These are phyloP conservation scores for Globisporangium apiculatum DNA, from an alignment of 352 stramenopile genomes.

Conservation along the genomic window DNA sequence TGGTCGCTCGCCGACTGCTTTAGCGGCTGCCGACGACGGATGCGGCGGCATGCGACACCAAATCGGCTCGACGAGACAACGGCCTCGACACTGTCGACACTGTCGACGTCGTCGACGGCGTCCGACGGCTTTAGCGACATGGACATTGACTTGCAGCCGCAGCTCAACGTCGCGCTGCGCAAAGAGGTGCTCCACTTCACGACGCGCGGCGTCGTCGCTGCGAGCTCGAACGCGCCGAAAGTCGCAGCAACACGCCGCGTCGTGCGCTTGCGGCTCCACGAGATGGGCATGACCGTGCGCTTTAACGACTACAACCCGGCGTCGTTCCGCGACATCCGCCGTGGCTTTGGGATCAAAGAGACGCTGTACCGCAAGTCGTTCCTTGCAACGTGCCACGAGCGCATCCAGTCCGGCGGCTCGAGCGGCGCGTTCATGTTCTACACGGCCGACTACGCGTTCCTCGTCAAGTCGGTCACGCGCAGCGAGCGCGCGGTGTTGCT, in stretches of 20 bases:
- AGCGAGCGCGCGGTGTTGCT: slow-evolving; percentile 76
- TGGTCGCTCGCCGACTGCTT: slow-evolving; percentile 21
- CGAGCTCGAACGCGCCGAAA: slow-evolving; percentile 56
- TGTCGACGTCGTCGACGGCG: slow-evolving; percentile 14
- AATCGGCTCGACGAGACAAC: not conserved
- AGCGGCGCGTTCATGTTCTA: slow-evolving; percentile 90
- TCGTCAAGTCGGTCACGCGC: slow-evolving; percentile 85
- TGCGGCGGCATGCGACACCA: not conserved
- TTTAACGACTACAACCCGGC: slow-evolving; percentile 74
- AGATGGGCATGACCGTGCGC: slow-evolving; percentile 73
- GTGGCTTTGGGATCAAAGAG: slow-evolving; percentile 73
- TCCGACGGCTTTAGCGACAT: slow-evolving; percentile 61
- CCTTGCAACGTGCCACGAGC: slow-evolving; percentile 74
- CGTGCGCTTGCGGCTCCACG: slow-evolving; percentile 69
- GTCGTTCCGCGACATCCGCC: slow-evolving; percentile 72
- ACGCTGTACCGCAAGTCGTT: slow-evolving; percentile 74
- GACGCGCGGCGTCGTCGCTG: slow-evolving; percentile 74
- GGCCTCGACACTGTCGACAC: slow-evolving; percentile 9
- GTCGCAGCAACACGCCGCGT: slow-evolving; percentile 39
- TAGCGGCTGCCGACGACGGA: slow-evolving; percentile 2
- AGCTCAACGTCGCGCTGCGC: slow-evolving; percentile 80
- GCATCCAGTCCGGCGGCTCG: slow-evolving; percentile 76
- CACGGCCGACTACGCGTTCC: slow-evolving; percentile 78
- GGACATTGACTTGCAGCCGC: slow-evolving; percentile 74
- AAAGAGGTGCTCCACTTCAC: slow-evolving; percentile 89